Evolutionary conservation across 768 basidiomycete species (phyloP).

Genomic region (Xerocomus spinulosus): DNA sequence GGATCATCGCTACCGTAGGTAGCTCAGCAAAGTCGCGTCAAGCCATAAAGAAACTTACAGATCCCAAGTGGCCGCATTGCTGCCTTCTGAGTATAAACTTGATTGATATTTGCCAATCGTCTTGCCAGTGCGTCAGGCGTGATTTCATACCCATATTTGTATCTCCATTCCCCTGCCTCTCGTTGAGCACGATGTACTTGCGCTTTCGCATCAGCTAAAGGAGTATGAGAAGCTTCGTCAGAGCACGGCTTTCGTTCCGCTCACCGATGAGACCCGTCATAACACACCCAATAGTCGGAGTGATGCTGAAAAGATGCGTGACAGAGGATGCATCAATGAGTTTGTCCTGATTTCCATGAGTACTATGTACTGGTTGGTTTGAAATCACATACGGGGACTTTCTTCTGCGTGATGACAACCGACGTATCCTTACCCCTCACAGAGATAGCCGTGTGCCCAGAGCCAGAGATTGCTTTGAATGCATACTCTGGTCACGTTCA

Average conservation of each 20-base stretch:
- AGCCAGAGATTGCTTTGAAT: conserved; percentile 98
- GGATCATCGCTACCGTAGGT: conserved; percentile 72
- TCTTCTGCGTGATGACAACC: conserved; percentile 97
- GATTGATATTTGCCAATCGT: conserved; percentile 94
- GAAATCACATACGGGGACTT: conserved; percentile 76
- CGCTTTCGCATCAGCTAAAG: conserved; percentile 81
- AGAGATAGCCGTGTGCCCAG: conserved; percentile 90
- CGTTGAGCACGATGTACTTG: conserved; percentile 82
- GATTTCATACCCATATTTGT: conserved; percentile 98
- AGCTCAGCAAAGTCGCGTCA: not conserved
- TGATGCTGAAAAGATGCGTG: conserved; percentile 94
- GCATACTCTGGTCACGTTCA: conserved; percentile 74
- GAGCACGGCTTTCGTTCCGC: not conserved
- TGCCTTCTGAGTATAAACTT: conserved; percentile 96
- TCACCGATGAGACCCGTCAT: conserved; percentile 98
- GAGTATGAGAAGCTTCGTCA: conserved; percentile 1
- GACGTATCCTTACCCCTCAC: conserved; percentile 92
- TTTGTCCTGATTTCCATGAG: conserved; percentile 67
- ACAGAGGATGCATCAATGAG: conserved; percentile 91
- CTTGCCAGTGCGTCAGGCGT: conserved; percentile 95
- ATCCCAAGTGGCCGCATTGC: conserved; percentile 97
- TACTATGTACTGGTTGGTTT: not conserved
- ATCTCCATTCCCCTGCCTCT: conserved; percentile 90
- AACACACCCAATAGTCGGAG: conserved; percentile 94
- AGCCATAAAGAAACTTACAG: conserved; percentile 47